Base-by-base conservation (phyloP, 2,329 filamentous ascomycete genomes). In the Hymenoscyphus salicellus region DNA sequence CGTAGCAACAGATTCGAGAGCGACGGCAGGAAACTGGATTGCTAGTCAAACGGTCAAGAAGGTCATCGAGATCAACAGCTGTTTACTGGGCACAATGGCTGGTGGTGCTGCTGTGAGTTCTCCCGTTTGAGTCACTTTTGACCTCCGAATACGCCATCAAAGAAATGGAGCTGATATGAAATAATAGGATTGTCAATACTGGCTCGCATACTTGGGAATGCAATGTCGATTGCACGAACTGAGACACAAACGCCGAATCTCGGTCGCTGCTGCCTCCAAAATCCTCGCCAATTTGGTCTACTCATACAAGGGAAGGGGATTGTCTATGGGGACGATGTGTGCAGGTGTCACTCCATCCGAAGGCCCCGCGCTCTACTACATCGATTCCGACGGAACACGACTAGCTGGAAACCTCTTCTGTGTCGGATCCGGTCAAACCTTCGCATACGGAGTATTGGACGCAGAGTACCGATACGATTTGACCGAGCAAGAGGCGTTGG, bases 241-340 rank as follows among this genome's bases (percentile, higher is more conserved):
- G 75, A 92, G 95, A 72, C 94, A 99, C 86, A 99, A 99, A 86
- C 92, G 93, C 79, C 92, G 95, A 77, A 99, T 99, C 83, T 95
- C 92, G 67, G 95, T 99, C 70, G 94, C 95, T 56, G 95, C 95
- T 57, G 95, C 95, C 62, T 96, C 91, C 77, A 99, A 99, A 86
- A 97, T 99, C 78, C 91, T 99, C 72, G 92, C 95, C 77, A 99
- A 99, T 83, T 84, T 99, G 72, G 93, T 97, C 75, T 99, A 98
- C 85, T 89, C 89, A 73, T 99, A 99, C 88, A 99, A 99, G 83
- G 93, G 93, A 75, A 97, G 96, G 92, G 95, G 95, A 43, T 82
- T 99, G 74, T 96, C 92, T 77, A 99, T 99, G 95, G 95, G 95
- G 72, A 99, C 95, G 75, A 99, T 99, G 95, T 97, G 95, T 79